phyloP scores from a whole-genome alignment of 768 basidiomycete species.

The Tricholoma hemisulphureum region DNA sequence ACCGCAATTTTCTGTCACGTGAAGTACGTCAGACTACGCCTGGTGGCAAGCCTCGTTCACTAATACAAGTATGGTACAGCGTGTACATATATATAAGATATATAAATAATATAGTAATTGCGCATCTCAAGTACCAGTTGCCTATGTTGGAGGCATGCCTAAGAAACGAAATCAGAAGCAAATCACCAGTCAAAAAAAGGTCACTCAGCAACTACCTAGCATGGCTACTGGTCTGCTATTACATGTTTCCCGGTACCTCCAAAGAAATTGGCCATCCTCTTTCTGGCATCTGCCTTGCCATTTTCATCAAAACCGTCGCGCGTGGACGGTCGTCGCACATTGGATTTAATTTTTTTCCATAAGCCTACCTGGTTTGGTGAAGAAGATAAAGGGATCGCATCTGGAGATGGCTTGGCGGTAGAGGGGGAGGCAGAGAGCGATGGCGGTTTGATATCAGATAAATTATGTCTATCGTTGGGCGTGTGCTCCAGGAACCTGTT shows the following conservation, averaged over 20 bases:
- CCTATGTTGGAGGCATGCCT: not conserved
- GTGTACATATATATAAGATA: no score
- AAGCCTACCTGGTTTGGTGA: slow-evolving; percentile 22
- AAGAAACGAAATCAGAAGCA: not conserved
- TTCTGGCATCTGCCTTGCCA: slow-evolving; percentile 6
- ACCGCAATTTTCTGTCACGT: not conserved
- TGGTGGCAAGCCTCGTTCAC: no score
- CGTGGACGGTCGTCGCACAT: slow-evolving; percentile 26
- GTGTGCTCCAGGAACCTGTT: not conserved
- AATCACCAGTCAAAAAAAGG: not conserved
- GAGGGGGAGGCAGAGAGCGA: slow-evolving; percentile 3
- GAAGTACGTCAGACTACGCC: no score
- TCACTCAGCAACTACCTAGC: slow-evolving; percentile 13
- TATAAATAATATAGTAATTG: no score
- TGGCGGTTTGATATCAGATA: not conserved
- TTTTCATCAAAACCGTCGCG: slow-evolving; percentile 6
- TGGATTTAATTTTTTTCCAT: slow-evolving; percentile 39
- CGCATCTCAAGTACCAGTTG: no score
- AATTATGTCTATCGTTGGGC: not conserved
- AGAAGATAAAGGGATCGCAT: slow-evolving; percentile 6
- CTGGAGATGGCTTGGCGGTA: not conserved
- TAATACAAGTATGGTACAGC: no score
- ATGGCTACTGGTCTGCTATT: slow-evolving; percentile 6
- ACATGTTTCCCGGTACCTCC: slow-evolving; percentile 11
- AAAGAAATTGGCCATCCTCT: slow-evolving; percentile 9